Conservation (phyloP, 345 rosid genomes). For the Erodium maritimum region DNA sequence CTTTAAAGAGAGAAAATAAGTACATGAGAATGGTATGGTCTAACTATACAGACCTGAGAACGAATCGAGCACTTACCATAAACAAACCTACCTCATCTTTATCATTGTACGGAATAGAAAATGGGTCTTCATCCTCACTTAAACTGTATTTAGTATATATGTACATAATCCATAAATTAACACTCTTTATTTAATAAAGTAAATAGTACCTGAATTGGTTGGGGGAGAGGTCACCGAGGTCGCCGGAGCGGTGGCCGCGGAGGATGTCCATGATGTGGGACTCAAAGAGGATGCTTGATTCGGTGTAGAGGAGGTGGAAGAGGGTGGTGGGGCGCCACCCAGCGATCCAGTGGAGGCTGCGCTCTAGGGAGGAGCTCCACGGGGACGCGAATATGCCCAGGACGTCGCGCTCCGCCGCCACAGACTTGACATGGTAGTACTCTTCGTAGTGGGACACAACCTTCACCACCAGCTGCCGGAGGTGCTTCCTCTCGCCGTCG, state of each 20-base stretch:
- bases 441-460: slow-evolving; percentile 45
- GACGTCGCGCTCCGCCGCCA: slow-evolving; percentile 39
- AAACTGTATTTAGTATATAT: too few species aligned
- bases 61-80: too few species aligned
- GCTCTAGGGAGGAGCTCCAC: slow-evolving; percentile 70
- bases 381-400: slow-evolving; percentile 45
- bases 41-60: too few species aligned
- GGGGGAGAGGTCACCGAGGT: slow-evolving; percentile 76
- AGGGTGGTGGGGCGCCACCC: slow-evolving; percentile 78
- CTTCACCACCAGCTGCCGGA: slow-evolving; percentile 28
- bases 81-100: too few species aligned
- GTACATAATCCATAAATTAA: too few species aligned
- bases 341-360: slow-evolving; percentile 76
- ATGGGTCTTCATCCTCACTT: too few species aligned
- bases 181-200: too few species aligned
- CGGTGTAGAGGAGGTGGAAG: slow-evolving; percentile 71
- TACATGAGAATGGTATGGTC: too few species aligned
- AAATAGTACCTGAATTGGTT: slow-evolving; percentile 77
- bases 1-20: too few species aligned
- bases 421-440: slow-evolving; percentile 38
- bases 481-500: slow-evolving; percentile 17
- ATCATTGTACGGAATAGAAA: too few species aligned
- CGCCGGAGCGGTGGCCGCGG: slow-evolving; percentile 53
- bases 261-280: slow-evolving; percentile 62
- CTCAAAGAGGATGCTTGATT: slow-evolving; percentile 70